A percentile compares a stretch with the other conserved stretches of the same genome.
Evolutionary conservation across 140 eudicot species (phyloP).

Genomic region (Cichorium intybus): DNA sequence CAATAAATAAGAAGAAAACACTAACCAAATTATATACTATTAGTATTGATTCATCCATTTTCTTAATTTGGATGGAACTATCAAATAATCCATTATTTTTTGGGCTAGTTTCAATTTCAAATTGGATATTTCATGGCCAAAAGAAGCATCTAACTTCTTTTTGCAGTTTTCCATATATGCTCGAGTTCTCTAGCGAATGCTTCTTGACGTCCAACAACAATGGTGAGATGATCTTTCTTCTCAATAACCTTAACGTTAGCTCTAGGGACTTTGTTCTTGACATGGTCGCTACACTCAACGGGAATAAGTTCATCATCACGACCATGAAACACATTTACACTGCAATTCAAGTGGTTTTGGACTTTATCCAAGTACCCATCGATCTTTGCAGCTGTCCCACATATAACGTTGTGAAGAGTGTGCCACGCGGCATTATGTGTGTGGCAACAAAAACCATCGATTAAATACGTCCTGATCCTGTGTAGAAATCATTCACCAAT

Average conservation of each 20-base stretch:
- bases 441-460: slow-evolving; percentile 82
- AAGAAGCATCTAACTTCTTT: slow-evolving; percentile 3
- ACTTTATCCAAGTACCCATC: slow-evolving; percentile 60
- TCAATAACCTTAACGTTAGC: slow-evolving; percentile 57
- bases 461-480: slow-evolving; percentile 70
- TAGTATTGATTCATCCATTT: slow-evolving; percentile 21
- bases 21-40: slow-evolving; percentile 18
- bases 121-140: background rate
- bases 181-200: slow-evolving; percentile 87
- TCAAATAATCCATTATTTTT: slow-evolving; percentile 14
- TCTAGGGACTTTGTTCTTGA: slow-evolving; percentile 62
- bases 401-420: slow-evolving; percentile 84
- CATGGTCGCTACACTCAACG: slow-evolving; percentile 68
- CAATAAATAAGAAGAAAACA: background rate
- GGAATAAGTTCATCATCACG: slow-evolving; percentile 83
- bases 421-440: slow-evolving; percentile 98
- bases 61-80: slow-evolving; percentile 23
- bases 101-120: background rate
- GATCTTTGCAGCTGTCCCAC: slow-evolving; percentile 73
- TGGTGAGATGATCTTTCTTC: slow-evolving; percentile 79
- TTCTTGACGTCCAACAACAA: slow-evolving; percentile 78
- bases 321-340: slow-evolving; percentile 69
- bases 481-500: background rate
- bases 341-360: slow-evolving; percentile 46
- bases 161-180: slow-evolving; percentile 55